Percentiles rank a stretch among this genome's conserved stretches.
Evolutionary conservation across 345 rosid genomes (phyloP).

Genomic region (Euclidium syriacum): DNA sequence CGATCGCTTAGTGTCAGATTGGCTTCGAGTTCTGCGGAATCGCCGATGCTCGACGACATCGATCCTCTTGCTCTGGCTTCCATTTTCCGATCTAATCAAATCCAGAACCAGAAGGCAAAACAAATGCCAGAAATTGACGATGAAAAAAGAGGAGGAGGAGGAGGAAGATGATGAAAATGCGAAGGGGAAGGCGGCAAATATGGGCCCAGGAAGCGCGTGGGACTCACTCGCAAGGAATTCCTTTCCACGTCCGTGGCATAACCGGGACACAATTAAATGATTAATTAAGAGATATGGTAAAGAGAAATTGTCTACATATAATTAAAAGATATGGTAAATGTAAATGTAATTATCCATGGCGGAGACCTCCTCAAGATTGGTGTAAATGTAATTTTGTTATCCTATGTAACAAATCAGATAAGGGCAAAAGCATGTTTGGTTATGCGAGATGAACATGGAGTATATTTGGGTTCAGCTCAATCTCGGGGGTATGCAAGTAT

Average conservation of each 20-base stretch:
- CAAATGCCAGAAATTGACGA: not conserved
- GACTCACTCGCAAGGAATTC: not conserved
- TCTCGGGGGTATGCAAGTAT: too few relatives aligned
- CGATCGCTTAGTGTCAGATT: constrained; percentile 68
- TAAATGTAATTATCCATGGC: too few relatives aligned
- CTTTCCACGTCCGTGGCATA: constrained; percentile 21
- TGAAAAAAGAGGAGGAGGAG: not conserved
- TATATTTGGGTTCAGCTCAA: too few relatives aligned
- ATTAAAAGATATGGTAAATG: too few relatives aligned
- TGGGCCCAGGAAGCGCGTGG: constrained; percentile 8
- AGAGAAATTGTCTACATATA: too few relatives aligned
- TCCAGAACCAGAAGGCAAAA: not conserved
- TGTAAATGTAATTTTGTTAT: too few relatives aligned
- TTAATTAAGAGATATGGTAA: too few relatives aligned
- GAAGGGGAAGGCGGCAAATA: constrained; percentile 17
- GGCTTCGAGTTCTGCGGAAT: constrained; percentile 57
- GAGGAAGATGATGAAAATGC: not conserved
- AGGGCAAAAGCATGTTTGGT: too few relatives aligned
- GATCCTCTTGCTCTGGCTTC: constrained; percentile 29
- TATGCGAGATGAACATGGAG: too few relatives aligned
- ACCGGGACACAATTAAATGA: not conserved
- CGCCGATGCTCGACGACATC: constrained; percentile 48
- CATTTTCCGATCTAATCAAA: constrained; percentile 11
- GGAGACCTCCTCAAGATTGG: too few relatives aligned
- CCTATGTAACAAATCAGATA: too few relatives aligned